phyloP scores from a whole-genome alignment of 73 alveolate genomes.

The Effrenium voratum region DNA sequence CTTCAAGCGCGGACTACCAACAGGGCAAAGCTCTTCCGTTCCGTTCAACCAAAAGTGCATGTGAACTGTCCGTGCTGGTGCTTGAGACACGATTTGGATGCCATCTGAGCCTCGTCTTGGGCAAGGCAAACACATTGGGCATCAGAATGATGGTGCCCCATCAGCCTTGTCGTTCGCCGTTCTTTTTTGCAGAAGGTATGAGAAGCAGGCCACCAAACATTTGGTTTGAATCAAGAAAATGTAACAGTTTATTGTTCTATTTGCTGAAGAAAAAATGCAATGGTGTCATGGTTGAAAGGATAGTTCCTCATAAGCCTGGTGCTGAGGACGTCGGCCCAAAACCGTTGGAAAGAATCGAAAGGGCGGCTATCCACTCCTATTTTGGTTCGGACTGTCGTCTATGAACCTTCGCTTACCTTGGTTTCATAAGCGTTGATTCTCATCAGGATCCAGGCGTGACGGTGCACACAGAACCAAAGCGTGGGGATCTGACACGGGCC shows the following conservation, averaged over 20 bases:
- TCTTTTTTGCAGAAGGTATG: too few relatives aligned
- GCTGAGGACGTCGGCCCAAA: not conserved
- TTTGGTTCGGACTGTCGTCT: too few relatives aligned
- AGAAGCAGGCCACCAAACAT: too few relatives aligned
- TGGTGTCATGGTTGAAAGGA: not conserved
- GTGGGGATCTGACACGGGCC: slow-evolving; percentile 93
- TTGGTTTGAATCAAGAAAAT: too few relatives aligned
- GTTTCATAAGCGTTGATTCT: not conserved
- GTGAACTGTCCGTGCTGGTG: not conserved
- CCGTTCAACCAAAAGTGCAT: not conserved
- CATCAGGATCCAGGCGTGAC: slow-evolving; percentile 41
- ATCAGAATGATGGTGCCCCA: too few relatives aligned
- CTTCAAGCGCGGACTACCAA: not conserved
- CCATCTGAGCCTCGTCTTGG: too few relatives aligned
- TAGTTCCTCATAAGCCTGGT: not conserved
- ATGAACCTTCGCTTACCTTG: too few relatives aligned
- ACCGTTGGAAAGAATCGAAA: not conserved
- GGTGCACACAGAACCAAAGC: slow-evolving; percentile 89
- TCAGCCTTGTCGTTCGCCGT: too few relatives aligned
- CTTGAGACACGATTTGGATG: not conserved
- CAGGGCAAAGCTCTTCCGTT: not conserved
- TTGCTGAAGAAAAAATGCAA: not conserved
- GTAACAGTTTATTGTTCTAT: not conserved
- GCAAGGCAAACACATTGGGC: too few relatives aligned
- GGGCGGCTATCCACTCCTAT: not conserved